Conservation (phyloP, 202 grass and related monocot species). For the Cymbopogon flexuosus region DNA sequence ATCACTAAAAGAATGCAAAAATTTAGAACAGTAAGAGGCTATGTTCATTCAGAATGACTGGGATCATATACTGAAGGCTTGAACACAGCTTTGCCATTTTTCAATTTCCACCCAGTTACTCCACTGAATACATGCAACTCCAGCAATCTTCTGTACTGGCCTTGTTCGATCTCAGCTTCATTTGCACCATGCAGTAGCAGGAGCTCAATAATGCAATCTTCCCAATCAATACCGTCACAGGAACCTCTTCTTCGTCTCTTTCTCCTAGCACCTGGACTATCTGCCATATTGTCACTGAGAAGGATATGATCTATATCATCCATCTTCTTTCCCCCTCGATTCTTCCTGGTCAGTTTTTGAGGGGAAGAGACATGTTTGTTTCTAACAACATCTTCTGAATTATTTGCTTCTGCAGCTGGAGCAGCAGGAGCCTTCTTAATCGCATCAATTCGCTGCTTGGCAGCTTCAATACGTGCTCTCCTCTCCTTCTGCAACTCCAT, state of each 20-base stretch:
- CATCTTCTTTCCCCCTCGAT: conserved; percentile 33
- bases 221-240: conserved; percentile 58
- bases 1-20: neutral
- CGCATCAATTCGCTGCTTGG: conserved; percentile 53
- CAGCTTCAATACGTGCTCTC: conserved; percentile 57
- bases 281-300: neutral
- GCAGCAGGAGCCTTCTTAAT: conserved; percentile 41
- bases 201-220: conserved; percentile 65
- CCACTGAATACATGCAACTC: conserved; percentile 60
- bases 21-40: neutral
- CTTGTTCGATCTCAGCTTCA: conserved; percentile 65
- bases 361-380: conserved; percentile 16
- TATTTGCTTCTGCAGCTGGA: conserved; percentile 18
- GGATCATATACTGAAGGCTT: neutral
- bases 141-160: conserved; percentile 68
- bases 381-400: conserved; percentile 4
- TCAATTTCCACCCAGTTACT: conserved; percentile 19
- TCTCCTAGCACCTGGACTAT: conserved; percentile 11
- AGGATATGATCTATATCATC: neutral
- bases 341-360: conserved; percentile 36
- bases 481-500: conserved; percentile 42
- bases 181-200: conserved; percentile 57
- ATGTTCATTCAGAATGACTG: conserved; percentile 26
- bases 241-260: conserved; percentile 31
- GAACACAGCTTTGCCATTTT: neutral